These are phyloP conservation scores for Pythium folliculosum DNA, from an alignment of 352 stramenopile species.

Conservation along the genomic window DNA sequence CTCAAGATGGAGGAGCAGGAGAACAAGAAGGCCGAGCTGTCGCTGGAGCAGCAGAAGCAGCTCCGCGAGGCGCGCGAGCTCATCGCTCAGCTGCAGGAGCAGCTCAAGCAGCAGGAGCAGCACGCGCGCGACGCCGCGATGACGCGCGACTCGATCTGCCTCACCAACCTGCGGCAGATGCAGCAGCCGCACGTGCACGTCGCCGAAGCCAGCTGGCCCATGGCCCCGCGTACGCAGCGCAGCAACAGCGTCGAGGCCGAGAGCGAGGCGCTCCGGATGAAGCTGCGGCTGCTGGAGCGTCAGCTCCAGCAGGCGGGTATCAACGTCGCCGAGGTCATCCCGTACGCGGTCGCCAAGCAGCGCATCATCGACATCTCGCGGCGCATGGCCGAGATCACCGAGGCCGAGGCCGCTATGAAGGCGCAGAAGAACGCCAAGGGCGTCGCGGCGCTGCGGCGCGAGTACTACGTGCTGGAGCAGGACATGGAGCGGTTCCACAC, in stretches of 20 bases:
- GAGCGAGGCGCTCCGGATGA: slow-evolving; percentile 56
- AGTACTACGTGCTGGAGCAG: slow-evolving; percentile 89
- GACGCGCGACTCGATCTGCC: slow-evolving; percentile 61
- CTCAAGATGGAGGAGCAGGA: slow-evolving; percentile 55
- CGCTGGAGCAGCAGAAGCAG: slow-evolving; percentile 56
- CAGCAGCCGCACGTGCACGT: background rate
- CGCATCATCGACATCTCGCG: slow-evolving; percentile 80
- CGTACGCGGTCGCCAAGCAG: slow-evolving; percentile 79
- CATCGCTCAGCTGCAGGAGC: slow-evolving; percentile 55
- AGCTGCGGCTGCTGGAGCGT: slow-evolving; percentile 70
- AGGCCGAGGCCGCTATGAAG: slow-evolving; percentile 56
- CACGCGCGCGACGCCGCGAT: slow-evolving; percentile 47
- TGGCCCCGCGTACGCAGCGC: background rate
- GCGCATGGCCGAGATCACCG: slow-evolving; percentile 84
- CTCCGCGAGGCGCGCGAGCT: slow-evolving; percentile 56
- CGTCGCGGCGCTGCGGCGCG: slow-evolving; percentile 42
- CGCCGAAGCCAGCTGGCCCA: background rate
- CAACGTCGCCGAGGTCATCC: slow-evolving; percentile 87
- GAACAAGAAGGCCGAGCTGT: slow-evolving; percentile 56
- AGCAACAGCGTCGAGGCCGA: slow-evolving; percentile 41
- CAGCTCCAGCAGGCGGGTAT: slow-evolving; percentile 78
- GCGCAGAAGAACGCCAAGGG: slow-evolving; percentile 15
- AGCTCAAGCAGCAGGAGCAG: slow-evolving; percentile 63
- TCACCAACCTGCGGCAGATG: slow-evolving; percentile 41
- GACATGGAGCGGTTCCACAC: slow-evolving; percentile 92